phyloP scores from a whole-genome alignment of 2,329 filamentous ascomycete species.

The Aureobasidium sp. region DNA sequence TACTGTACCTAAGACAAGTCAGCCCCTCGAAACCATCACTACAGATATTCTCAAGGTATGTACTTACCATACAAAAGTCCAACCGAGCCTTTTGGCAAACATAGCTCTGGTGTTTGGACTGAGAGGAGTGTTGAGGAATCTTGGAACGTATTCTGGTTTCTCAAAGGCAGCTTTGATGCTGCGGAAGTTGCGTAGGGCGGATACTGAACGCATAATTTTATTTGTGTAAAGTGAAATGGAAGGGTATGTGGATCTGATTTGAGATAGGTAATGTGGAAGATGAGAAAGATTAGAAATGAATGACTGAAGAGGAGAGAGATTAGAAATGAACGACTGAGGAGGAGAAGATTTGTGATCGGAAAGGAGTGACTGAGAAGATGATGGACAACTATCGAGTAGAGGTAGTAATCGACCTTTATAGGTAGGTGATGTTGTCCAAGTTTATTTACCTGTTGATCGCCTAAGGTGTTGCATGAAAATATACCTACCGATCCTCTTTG shows the following conservation, averaged over 20 bases:
- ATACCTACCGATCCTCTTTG: background rate
- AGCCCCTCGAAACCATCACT: background rate
- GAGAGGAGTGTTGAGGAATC: background rate
- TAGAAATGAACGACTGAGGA: no score
- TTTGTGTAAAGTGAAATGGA: background rate
- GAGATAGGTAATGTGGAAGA: no score
- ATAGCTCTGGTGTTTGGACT: background rate
- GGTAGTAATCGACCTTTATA: background rate
- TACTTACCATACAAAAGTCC: slow-evolving; percentile 8
- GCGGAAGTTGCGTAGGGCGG: slow-evolving; percentile 6
- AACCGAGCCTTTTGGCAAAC: background rate
- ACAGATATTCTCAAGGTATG: background rate
- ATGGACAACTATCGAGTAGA: background rate
- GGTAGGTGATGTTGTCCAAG: background rate
- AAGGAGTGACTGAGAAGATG: background rate
- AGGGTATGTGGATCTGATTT: background rate
- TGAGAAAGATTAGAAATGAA: background rate
- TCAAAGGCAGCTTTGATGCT: background rate
- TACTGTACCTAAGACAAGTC: background rate
- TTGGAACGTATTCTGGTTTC: background rate
- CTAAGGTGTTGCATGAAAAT: background rate
- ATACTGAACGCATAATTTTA: slow-evolving; percentile 1
- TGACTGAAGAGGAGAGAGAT: background rate
- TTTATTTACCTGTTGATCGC: background rate
- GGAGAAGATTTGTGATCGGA: no score